Base-by-base conservation (phyloP, 257 asterid genomes). In the Solanum chmielewskii region DNA sequence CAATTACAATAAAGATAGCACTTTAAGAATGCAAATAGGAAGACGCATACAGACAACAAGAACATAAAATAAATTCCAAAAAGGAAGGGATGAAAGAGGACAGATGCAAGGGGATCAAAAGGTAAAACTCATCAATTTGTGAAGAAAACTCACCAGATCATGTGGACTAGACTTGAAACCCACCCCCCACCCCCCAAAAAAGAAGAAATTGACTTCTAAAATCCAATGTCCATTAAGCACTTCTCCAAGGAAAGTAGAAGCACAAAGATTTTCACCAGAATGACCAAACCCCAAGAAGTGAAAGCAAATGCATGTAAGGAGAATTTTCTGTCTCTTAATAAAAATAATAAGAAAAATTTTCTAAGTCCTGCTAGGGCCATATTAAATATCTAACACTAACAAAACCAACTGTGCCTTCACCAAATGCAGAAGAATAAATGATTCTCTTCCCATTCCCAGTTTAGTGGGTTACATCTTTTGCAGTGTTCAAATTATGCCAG, bases 1-100 rank as follows among this genome's bases (percentile, higher is more conserved):
- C 91, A 88, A 88, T 92, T 87, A 87, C 12, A 73, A 71, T 49
- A 85, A 70, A 85, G 14, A 33, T 33, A 86, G 66, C 85, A 33
- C 37, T n/a, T 52, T 23, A 52, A 86, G 44, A 41, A 7, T 3
- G 8, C 56, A 64, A 78, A 9, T 52, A 73, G 74, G 70, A 73
- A 86, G 74, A 52, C 10, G 1, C 35, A n/a, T 70, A 75, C 74
- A 31, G 64, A 68, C 68, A 27, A 44, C 66, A 35, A 47, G 64
- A 35, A 31, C 20, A 75, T 52, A 84, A 44, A 8, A 8, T 8
- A 37, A 18, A 21, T 66, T 23, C 52, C 73, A 66, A 18, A 84
- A 84, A 69, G 74, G 6, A 64, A 84, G 56, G 82, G 56, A 33
- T 3, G 33, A 75, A 75, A 41, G 33, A 60, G 75, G 71, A 60